Base-by-base conservation (phyloP, 495 filamentous ascomycete species). In the Aspergillus sclerotiicarbonarius region DNA sequence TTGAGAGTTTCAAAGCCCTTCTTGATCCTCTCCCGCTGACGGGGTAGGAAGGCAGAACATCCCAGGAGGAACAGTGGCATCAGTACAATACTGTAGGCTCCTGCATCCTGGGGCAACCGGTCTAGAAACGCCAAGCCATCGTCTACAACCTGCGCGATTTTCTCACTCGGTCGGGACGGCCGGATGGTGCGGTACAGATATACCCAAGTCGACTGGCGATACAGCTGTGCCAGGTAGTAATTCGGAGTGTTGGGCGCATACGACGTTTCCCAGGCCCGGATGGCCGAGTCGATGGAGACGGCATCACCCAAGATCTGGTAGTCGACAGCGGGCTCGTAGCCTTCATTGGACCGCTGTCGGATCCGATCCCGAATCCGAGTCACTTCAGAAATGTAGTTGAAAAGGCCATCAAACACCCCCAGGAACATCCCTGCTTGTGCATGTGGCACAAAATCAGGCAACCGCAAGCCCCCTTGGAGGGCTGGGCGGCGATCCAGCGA, bases 1-100 rank as follows among this genome's bases (percentile, higher is more conserved):
- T 89, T 84, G 54, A 94, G 81, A 0, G 80, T 80, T 3, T 82
- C 79, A 59, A 96, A 84, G 13, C 90, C 89, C 32, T 74, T 75
- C 3, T 83, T 78, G 20, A 96, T 84, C 19, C 86, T 81, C 25
- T 88, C 83, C 25, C 90, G 84, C 59, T 95, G 90, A 3, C 67
- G 62, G 0, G 80, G 75, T 8, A 84, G 71, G 68, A 96, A 96
- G 8, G 89, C 89, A 0, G 90, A 90, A 62, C 89, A 92, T 16
- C 91, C 91, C n/a, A 96, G 82, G 0, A 96, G 74, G 68, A 96
- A 92, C 33, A 91, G 81, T 6, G 92, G 92, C 73, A 95, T 89
- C 0, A 96, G 76, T n/a, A 96, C 83, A 48, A 96, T 84, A 20
- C 88, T 90, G 61, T 92, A 90, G 7, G 84, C 84, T 8, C 80